These are phyloP conservation scores for Megacollybia marginata DNA, from an alignment of 768 basidiomycete species.

Conservation along the genomic window DNA sequence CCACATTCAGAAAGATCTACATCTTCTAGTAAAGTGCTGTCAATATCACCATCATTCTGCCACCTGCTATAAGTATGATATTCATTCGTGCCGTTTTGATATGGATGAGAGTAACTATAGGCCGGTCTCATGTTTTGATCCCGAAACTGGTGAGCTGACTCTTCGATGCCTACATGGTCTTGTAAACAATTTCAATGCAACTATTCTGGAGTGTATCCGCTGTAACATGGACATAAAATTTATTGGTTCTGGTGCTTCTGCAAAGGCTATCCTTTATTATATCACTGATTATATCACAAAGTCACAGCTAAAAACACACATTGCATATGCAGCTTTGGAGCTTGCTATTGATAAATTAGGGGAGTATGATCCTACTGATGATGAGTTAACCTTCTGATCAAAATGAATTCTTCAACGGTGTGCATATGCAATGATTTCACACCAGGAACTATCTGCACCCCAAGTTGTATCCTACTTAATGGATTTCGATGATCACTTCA, in stretches of 20 bases:
- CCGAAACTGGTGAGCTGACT: conserved; percentile 11
- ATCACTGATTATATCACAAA: conserved; percentile 29
- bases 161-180: conserved; percentile 15
- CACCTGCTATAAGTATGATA: conserved; percentile 20
- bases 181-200: conserved; percentile 22
- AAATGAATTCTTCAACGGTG: conserved; percentile 16
- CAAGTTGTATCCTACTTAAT: conserved; percentile 15
- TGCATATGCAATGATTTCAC: conserved; percentile 15
- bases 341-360: conserved; percentile 13
- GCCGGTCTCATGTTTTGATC: conserved; percentile 5
- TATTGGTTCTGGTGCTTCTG: conserved; percentile 17
- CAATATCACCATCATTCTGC: conserved; percentile 14
- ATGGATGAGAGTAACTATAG: conserved; percentile 4
- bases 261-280: conserved; percentile 23
- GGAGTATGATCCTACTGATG: neutral
- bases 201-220: conserved; percentile 8
- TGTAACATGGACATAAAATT: conserved; percentile 10
- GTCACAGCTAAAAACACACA: conserved; percentile 17
- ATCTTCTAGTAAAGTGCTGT: conserved; percentile 6
- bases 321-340: conserved; percentile 16
- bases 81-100: conserved; percentile 9
- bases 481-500: conserved; percentile 17
- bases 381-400: neutral
- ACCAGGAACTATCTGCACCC: conserved; percentile 17
- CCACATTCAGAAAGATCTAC: conserved; percentile 1